Base-by-base conservation (phyloP, 1,139 yeast species). In the Candida albicans region DNA sequence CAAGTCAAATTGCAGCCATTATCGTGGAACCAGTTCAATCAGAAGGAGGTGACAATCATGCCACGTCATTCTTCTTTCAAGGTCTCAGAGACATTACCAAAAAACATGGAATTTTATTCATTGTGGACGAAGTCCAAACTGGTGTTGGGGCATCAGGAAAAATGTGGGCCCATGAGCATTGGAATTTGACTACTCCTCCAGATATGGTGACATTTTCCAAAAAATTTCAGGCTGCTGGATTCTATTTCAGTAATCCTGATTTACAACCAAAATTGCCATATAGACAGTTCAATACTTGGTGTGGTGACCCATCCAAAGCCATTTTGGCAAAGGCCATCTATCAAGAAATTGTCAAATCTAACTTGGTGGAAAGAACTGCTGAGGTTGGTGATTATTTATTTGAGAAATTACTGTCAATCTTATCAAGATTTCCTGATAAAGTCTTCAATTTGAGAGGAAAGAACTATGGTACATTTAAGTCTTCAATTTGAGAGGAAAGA, bases 281-380 rank as follows among this genome's bases (percentile, higher is more conserved):
- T 67, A 78, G 90, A 68, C 90, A 84, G 62, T 84, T 84, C 71
- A 84, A 84, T 75, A 84, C 91, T 50, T 84, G 91, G 91, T 84
- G 89, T 67, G 91, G 90, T 57, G 90, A 84, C 60, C 88, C 90
- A 59, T 80, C 85, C 30, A 79, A 79, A 65, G 81, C 82, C 64
- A 67, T 81, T 43, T 65, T 82, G 51, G 86, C 87, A 36, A 80
- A 79, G 55, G 73, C 85, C 46, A 83, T 84, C 52, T 79, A 77
- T 51, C 70, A 80, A 56, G 86, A 84, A 58, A 72, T 84, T 44
- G 58, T 61, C 14, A 73, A 75, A 52, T 63, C 82, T 46, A 73
- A 75, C 48, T 71, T 84, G 53, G 74, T 80, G 39, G 63, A 65
- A 9, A 73, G 72, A 43, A 77, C 83, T 30, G 71, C 75, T 8